Evolutionary conservation across 75 land plant genomes (phyloP), one percentile per base, ranked within the genome.

Genomic region (Ceratopteris richardii): DNA sequence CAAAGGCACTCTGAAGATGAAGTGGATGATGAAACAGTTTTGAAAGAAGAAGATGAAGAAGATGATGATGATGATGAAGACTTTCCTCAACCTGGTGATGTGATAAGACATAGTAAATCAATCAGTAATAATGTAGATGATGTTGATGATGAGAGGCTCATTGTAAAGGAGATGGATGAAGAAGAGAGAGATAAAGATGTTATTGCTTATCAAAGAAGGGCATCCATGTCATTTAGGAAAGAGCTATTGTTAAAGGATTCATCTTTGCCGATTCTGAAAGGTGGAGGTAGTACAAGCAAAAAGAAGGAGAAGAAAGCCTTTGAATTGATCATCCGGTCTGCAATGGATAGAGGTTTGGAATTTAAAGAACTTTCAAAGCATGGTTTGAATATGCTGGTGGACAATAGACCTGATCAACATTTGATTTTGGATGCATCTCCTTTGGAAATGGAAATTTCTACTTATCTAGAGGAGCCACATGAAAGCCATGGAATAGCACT

Each of bases 371-470:
- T 65, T 12, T 75, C 92, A 11, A 94, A 94, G 66, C 96, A 94
- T 67, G 91, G 80, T 66, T 80, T 94, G n/a, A 94, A 94, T 54
- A 81, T 94, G 88, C 58, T 86, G 44, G 81, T 68, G 46, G 98
- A 86, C 68, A 86, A 82, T 52, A 57, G 96, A 28, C 98, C 98
- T 54, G 96, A 94, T 60, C 96, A 94, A 61, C 92, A 96, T 1
- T 56, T 94, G 58, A 83, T 90, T 29, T 70, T 94, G 24, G 96
- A 94, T 74, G 96, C 98, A 25, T 90, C 96, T 47, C 80, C 96
- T 21, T 58, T 94, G 61, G 96, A 94, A 56, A 72, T 86, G 79
- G 83, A 86, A 10, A 36, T 21, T 24, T 63, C 82, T 31, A 73
- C 53, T 42, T 76, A 90, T 4, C 70, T 80, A 51, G 75, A 79